These are phyloP conservation scores for Scutellaria galericulata DNA, from an alignment of 257 asterid genomes.

Conservation along the genomic window DNA sequence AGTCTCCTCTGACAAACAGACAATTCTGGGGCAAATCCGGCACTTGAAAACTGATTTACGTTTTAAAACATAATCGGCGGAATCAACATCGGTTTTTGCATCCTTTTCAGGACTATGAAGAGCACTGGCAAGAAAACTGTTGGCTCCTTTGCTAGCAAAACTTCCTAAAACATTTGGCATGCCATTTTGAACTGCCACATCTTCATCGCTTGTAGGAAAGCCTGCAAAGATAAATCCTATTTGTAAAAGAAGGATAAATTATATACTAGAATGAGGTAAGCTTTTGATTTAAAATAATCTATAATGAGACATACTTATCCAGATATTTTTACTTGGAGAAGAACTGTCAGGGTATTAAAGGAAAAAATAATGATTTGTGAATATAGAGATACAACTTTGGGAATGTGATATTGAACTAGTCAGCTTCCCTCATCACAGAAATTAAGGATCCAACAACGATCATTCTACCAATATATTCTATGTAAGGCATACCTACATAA, in stretches of 20 bases:
- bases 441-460: background rate
- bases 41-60: constrained; percentile 93
- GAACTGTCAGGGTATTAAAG: background rate
- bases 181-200: constrained; percentile 44
- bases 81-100: constrained; percentile 36
- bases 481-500: background rate
- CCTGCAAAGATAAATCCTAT: constrained; percentile 49
- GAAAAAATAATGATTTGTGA: background rate
- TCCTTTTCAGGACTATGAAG: constrained; percentile 47
- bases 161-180: constrained; percentile 40
- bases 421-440: background rate
- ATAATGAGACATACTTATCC: background rate
- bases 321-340: background rate
- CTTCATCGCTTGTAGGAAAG: constrained; percentile 78
- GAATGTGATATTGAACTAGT: background rate
- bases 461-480: constrained; percentile 15
- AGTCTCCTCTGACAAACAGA: constrained; percentile 81
- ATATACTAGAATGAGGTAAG: background rate
- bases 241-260: constrained; percentile 24
- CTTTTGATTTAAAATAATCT: constrained; percentile 14
- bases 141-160: constrained; percentile 38
- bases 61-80: constrained; percentile 58
- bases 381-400: background rate
- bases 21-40: constrained; percentile 85
- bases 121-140: constrained; percentile 35